A percentile compares a stretch with the other conserved stretches of the same genome.
phyloP scores from a whole-genome alignment of 345 rosid species.

The Salix udensis region DNA sequence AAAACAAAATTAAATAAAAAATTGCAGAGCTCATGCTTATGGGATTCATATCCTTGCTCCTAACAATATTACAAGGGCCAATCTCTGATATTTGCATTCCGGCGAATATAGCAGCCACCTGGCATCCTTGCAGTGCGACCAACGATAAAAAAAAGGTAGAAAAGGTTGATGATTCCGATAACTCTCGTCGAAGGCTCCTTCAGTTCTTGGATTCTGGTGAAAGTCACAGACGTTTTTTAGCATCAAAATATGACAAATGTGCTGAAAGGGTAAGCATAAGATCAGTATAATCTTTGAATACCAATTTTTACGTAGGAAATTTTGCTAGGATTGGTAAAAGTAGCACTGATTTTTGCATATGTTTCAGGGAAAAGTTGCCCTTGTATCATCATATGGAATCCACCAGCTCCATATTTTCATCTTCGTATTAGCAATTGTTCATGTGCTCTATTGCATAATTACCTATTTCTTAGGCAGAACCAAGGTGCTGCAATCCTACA shows the following conservation, averaged over 20 bases:
- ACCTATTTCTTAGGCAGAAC: conserved; percentile 63
- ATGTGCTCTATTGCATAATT: conserved; percentile 56
- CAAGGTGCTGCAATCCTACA: conserved; percentile 39
- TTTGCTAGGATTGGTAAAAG: background rate
- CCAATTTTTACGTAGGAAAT: background rate
- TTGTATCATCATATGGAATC: conserved; percentile 71
- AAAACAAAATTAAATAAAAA: too few relatives aligned
- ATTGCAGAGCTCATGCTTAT: conserved; percentile 65
- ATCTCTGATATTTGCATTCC: conserved; percentile 58
- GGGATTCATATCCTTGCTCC: conserved; percentile 71
- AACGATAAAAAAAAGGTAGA: background rate
- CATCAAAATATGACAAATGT: conserved; percentile 40
- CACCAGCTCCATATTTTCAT: conserved; percentile 92
- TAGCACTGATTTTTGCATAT: background rate
- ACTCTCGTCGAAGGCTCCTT: conserved; percentile 40
- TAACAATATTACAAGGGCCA: conserved; percentile 37
- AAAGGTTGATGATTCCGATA: conserved; percentile 1
- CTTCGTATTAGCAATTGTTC: conserved; percentile 65
- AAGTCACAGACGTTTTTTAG: conserved; percentile 45
- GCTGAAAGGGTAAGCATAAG: conserved; percentile 28
- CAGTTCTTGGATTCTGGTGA: conserved; percentile 28
- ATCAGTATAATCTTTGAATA: background rate
- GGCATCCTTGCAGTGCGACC: conserved; percentile 59
- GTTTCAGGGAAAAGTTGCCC: conserved; percentile 73
- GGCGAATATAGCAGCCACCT: conserved; percentile 32